Conservation (phyloP, 78 protist genomes). For the Monosiga brevicollis region DNA sequence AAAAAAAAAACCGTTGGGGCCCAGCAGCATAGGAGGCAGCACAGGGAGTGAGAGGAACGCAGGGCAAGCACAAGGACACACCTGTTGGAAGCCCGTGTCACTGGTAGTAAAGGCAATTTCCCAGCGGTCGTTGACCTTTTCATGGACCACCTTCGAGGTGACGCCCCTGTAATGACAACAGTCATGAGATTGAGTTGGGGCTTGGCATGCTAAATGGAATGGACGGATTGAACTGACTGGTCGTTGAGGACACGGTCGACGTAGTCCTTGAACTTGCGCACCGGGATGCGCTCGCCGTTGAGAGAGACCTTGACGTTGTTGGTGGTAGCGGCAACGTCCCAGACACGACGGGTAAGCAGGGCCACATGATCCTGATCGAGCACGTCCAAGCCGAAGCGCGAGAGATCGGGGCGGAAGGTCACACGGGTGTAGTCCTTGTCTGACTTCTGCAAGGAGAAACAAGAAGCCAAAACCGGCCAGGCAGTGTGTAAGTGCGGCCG, state of each 20-base stretch:
- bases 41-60: not conserved
- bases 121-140: conserved; percentile 27
- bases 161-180: no score
- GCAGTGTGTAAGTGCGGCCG: not conserved
- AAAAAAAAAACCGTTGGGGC: no score
- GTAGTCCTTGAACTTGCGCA: conserved; percentile 58
- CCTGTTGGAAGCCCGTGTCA: not conserved
- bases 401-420: conserved; percentile 56
- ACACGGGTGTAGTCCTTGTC: conserved; percentile 48
- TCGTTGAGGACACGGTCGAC: conserved; percentile 37
- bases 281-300: conserved; percentile 12
- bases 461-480: not conserved
- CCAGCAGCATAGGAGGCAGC: not conserved
- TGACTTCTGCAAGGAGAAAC: not conserved
- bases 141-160: conserved; percentile 1
- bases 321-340: conserved; percentile 81
- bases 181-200: conserved; percentile 2
- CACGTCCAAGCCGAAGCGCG: conserved; percentile 48
- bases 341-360: conserved; percentile 63
- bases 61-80: not conserved
- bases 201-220: not conserved
- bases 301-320: conserved; percentile 16
- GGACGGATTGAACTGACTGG: not conserved
- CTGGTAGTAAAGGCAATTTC: conserved; percentile 16
- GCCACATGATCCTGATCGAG: conserved; percentile 49